A percentile compares a stretch with the other conserved stretches of the same genome.
Conservation (phyloP, 768 basidiomycete species). For the Dictyophora rubrovolvata region DNA sequence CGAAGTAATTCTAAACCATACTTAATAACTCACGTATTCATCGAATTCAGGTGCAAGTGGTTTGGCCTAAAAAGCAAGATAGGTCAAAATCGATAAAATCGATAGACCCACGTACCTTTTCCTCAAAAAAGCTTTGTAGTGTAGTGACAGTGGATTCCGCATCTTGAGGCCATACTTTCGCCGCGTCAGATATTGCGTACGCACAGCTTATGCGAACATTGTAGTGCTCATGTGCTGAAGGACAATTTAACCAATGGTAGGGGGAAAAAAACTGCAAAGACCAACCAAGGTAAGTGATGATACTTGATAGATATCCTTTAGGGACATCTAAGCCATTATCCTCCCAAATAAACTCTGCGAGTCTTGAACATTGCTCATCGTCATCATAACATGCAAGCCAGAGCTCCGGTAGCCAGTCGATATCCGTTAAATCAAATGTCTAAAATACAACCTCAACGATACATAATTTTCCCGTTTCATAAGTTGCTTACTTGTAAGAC, state of each 20-base stretch:
- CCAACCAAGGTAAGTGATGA: constrained; percentile 65
- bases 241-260: neutral
- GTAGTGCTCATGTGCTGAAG: constrained; percentile 61
- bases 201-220: constrained; percentile 73
- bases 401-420: constrained; percentile 85
- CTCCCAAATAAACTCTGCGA: constrained; percentile 83
- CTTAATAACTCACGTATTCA: constrained; percentile 55
- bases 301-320: constrained; percentile 46
- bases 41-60: constrained; percentile 88
- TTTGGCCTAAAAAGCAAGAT: constrained; percentile 45
- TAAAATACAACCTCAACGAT: constrained; percentile 22
- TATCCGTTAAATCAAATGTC: constrained; percentile 90
- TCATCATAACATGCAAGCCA: constrained; percentile 86
- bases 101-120: constrained; percentile 44
- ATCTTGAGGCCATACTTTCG: constrained; percentile 58
- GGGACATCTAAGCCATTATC: constrained; percentile 90
- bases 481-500: constrained; percentile 61
- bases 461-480: neutral
- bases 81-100: neutral
- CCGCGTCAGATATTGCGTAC: constrained; percentile 64
- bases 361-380: constrained; percentile 76
- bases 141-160: constrained; percentile 29
- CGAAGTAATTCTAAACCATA: neutral
- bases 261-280: neutral
- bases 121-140: constrained; percentile 68